Percentiles rank a stretch among this genome's conserved stretches.
phyloP scores from a whole-genome alignment of 2,329 filamentous ascomycete species.

The Fusarium phyllophilum region DNA sequence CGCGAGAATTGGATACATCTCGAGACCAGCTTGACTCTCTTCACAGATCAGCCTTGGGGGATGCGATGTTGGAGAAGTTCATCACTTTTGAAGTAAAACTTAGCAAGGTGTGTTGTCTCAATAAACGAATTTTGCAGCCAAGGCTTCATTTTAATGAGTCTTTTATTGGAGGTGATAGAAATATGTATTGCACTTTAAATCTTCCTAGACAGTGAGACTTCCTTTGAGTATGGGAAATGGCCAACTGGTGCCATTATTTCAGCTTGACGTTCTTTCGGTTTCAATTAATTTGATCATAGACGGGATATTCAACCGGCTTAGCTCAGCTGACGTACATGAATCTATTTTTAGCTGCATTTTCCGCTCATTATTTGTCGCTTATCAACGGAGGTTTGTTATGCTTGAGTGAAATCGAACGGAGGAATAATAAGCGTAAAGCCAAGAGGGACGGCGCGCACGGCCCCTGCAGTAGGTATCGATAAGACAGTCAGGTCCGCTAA shows the following conservation, averaged over 20 bases:
- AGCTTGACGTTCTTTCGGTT: too few species aligned
- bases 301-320: background rate
- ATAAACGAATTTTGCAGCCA: background rate
- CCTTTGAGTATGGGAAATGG: background rate
- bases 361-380: background rate
- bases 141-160: background rate
- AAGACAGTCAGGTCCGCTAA: background rate
- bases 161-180: background rate
- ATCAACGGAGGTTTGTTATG: background rate
- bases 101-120: fast-evolving
- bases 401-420: background rate
- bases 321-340: background rate
- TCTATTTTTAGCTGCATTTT: background rate
- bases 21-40: background rate
- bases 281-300: background rate
- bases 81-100: fast-evolving
- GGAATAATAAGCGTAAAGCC: background rate
- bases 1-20: fast-evolving
- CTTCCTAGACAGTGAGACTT: background rate
- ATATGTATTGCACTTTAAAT: too few species aligned
- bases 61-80: fast-evolving
- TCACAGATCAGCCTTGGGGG: fast-evolving
- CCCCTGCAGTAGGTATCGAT: background rate
- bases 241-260: background rate
- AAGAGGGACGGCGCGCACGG: background rate